Conservation (phyloP, 352 stramenopile genomes). For the Globisporangium splendens region DNA sequence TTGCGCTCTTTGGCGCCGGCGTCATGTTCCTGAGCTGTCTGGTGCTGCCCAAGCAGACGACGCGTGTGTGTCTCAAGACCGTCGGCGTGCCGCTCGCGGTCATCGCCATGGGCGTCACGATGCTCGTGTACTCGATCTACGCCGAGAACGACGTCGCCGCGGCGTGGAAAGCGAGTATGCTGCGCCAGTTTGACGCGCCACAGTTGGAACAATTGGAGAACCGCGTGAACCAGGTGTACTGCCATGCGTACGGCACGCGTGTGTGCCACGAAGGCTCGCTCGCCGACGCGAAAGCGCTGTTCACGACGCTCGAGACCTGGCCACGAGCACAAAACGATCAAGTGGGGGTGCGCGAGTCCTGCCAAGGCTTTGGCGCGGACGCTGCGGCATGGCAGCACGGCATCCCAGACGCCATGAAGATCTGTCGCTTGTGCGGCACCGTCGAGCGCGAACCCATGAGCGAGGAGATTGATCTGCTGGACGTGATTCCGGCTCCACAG, state of each 20-base stretch:
- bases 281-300: neutral
- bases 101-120: slow-evolving; percentile 11
- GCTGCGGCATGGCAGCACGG: too few species aligned
- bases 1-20: slow-evolving; percentile 15
- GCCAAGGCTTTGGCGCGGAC: too few species aligned
- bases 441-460: neutral
- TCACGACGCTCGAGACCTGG: slow-evolving; percentile 8
- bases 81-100: slow-evolving; percentile 12
- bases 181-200: slow-evolving; percentile 1
- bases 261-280: slow-evolving; percentile 11
- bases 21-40: slow-evolving; percentile 23
- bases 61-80: slow-evolving; percentile 11
- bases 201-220: slow-evolving; percentile 9
- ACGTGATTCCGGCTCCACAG: slow-evolving; percentile 16
- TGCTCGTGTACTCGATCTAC: slow-evolving; percentile 13
- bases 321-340: neutral
- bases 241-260: slow-evolving; percentile 7
- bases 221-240: slow-evolving; percentile 21
- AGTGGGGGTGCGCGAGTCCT: too few species aligned
- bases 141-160: neutral
- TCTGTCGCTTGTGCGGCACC: slow-evolving; percentile 5
- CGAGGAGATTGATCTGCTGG: slow-evolving; percentile 6
- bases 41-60: slow-evolving; percentile 9
- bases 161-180: slow-evolving; percentile 1
- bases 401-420: neutral